These are phyloP conservation scores for Phaeosphaeriaceae sp. DNA, from an alignment of 2,329 filamentous ascomycete genomes.

Conservation along the genomic window DNA sequence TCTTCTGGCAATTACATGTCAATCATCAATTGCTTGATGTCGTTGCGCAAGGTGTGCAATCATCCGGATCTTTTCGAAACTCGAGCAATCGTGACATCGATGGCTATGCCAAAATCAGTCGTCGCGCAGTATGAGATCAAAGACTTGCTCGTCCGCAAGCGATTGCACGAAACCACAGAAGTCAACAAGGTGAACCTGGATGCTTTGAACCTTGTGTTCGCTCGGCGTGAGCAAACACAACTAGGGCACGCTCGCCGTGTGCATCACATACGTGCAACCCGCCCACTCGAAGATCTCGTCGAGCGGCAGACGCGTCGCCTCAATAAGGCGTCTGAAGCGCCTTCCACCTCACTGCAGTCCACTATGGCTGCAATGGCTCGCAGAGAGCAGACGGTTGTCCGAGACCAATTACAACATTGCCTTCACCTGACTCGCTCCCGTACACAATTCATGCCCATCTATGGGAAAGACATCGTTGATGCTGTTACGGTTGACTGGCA, in stretches of 20 bases:
- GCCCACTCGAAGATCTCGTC: slow-evolving; percentile 71
- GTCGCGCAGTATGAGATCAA: slow-evolving; percentile 75
- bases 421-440: slow-evolving; percentile 82
- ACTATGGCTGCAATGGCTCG: slow-evolving; percentile 74
- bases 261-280: slow-evolving; percentile 66
- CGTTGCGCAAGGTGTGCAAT: slow-evolving; percentile 96
- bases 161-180: slow-evolving; percentile 67
- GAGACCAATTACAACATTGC: slow-evolving; percentile 78
- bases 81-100: slow-evolving; percentile 94
- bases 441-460: slow-evolving; percentile 80
- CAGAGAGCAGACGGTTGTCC: slow-evolving; percentile 69
- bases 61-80: slow-evolving; percentile 97
- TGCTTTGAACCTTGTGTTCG: slow-evolving; percentile 80
- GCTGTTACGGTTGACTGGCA: slow-evolving; percentile 67
- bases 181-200: slow-evolving; percentile 73
- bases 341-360: slow-evolving; percentile 70
- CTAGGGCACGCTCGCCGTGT: slow-evolving; percentile 58
- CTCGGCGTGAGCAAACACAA: slow-evolving; percentile 67
- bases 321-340: slow-evolving; percentile 58
- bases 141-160: slow-evolving; percentile 72
- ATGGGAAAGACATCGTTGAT: slow-evolving; percentile 80
- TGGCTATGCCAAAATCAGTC: slow-evolving; percentile 85
- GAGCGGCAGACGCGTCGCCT: slow-evolving; percentile 70
- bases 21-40: slow-evolving; percentile 98
- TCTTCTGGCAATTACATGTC: slow-evolving; percentile 94